Conservation (phyloP, 106 monocot species). For the Iris macrosiphon region DNA sequence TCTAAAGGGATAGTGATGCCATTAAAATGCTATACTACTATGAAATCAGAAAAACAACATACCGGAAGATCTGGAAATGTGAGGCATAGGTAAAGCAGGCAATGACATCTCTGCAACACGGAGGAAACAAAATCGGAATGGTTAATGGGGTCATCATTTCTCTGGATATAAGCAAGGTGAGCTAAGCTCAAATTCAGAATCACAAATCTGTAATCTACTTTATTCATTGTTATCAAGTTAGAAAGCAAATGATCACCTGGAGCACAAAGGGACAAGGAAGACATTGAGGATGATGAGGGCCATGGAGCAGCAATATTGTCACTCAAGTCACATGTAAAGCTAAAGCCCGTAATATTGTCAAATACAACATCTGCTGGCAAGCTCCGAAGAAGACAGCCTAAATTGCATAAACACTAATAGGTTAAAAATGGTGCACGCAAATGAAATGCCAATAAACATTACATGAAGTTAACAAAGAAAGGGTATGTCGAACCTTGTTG, state of each 20-base stretch:
- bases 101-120: constrained; percentile 85
- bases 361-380: constrained; percentile 84
- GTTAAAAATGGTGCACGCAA: not conserved
- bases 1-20: no score
- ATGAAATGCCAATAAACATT: not conserved
- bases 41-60: no score
- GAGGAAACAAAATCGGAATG: not conserved
- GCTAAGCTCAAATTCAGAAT: no score
- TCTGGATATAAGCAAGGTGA: no score
- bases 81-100: constrained; percentile 61
- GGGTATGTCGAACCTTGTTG: constrained; percentile 98
- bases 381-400: constrained; percentile 94
- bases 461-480: no score
- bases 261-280: constrained; percentile 87
- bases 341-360: constrained; percentile 83
- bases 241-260: constrained; percentile 55
- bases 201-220: no score
- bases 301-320: constrained; percentile 98
- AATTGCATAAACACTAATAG: constrained; percentile 9
- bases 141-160: no score
- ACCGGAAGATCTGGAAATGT: constrained; percentile 54
- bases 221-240: no score
- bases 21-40: no score
- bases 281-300: constrained; percentile 94
- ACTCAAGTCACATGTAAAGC: constrained; percentile 96